A percentile compares a stretch with the other conserved stretches of the same genome.
Evolutionary conservation across 108 stramenopile species (phyloP).

Genomic region (Aurantiochytrium sp.): DNA sequence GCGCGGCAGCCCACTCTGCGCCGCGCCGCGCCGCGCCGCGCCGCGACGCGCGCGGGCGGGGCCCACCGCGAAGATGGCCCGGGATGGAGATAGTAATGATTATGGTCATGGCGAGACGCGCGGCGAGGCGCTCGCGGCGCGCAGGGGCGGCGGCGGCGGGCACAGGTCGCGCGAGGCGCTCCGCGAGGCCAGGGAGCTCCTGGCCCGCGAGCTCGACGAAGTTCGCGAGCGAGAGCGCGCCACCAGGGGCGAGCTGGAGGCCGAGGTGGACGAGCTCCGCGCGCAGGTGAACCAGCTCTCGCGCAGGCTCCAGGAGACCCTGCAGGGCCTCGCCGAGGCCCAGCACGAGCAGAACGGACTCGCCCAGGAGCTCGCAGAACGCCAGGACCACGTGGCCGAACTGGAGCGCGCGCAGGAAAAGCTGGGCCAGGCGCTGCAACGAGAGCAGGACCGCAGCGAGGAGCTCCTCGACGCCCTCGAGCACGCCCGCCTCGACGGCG

Average conservation of each 20-base stretch:
- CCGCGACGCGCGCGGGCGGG: no score
- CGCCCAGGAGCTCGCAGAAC: neutral
- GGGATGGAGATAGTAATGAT: no score
- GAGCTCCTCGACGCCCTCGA: neutral
- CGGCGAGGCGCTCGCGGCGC: no score
- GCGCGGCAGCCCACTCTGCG: no score
- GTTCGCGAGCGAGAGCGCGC: neutral
- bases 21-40: no score
- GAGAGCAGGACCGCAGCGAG: neutral
- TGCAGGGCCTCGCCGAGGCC: neutral
- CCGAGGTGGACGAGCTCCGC: neutral
- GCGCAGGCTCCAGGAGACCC: neutral
- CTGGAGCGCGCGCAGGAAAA: neutral
- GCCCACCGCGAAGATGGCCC: no score
- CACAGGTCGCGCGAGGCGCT: constrained; percentile 1
- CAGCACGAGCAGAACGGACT: neutral
- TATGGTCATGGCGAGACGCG: no score
- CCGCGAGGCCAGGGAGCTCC: neutral
- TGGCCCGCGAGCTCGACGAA: neutral
- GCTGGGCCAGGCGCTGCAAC: neutral
- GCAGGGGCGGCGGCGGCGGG: no score
- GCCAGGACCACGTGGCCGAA: neutral
- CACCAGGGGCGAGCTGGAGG: neutral
- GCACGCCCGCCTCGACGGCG: neutral
- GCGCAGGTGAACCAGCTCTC: neutral